These are phyloP conservation scores for Aegilops speltoides DNA, from an alignment of 176 grass and related monocot species.

Conservation along the genomic window DNA sequence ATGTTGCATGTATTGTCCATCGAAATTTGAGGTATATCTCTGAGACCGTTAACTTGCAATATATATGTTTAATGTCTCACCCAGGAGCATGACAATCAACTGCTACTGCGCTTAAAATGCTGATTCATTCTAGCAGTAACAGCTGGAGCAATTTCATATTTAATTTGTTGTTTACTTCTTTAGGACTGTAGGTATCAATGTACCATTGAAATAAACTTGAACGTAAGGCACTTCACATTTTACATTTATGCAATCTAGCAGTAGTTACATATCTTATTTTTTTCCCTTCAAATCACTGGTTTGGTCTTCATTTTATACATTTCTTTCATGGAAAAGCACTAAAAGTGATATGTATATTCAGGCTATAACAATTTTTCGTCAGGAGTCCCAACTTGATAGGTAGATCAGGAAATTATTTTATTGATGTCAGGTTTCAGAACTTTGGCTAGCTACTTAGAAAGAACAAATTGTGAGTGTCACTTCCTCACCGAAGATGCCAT, in stretches of 20 bases:
- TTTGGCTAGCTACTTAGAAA: background rate
- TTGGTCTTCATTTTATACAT: background rate
- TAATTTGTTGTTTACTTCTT: constrained; percentile 24
- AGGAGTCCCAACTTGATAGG: no score
- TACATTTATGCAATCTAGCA: no score
- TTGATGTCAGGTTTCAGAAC: background rate
- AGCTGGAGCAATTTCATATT: constrained; percentile 7
- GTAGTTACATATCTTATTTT: background rate
- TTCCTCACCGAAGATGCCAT: constrained; percentile 8
- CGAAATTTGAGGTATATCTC: constrained; percentile 1
- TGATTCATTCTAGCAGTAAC: constrained; percentile 21
- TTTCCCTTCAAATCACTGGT: background rate
- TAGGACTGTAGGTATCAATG: constrained; percentile 1
- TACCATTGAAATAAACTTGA: constrained; percentile 16
- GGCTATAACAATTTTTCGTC: no score
- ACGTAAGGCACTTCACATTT: background rate
- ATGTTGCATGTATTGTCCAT: constrained; percentile 20
- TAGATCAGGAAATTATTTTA: background rate
- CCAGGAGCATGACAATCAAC: constrained; percentile 3
- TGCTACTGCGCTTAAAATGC: constrained; percentile 16
- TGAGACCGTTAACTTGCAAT: background rate
- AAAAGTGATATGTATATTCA: background rate
- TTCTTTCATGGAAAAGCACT: background rate
- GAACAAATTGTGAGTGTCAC: background rate
- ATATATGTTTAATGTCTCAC: background rate